Percentiles rank a stretch among this genome's conserved stretches.
phyloP scores from a whole-genome alignment of 192 early-diverging fungal species.

The Umbelopsis vinacea region DNA sequence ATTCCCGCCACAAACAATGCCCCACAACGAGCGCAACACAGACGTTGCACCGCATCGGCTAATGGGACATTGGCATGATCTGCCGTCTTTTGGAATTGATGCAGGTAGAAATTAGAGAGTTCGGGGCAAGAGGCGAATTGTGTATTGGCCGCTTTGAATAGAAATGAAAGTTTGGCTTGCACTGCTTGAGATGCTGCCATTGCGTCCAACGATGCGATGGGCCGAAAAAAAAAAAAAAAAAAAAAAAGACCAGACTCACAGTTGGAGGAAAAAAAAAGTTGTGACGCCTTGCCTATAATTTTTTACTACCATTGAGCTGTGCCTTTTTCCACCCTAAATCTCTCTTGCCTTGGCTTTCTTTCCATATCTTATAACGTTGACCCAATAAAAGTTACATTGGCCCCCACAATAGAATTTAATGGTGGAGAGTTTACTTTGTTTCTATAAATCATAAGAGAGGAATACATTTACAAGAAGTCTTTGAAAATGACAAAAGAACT shows the following conservation, averaged over 20 bases:
- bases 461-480: neutral
- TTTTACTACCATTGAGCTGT: too few relatives aligned
- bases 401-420: too few relatives aligned
- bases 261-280: too few relatives aligned
- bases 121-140: constrained; percentile 39
- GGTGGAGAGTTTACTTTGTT: too few relatives aligned
- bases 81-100: constrained; percentile 44
- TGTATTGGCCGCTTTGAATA: constrained; percentile 51
- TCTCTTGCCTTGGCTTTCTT: too few relatives aligned
- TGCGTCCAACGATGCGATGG: neutral
- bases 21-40: constrained; percentile 47
- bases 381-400: too few relatives aligned
- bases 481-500: neutral
- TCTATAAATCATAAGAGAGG: neutral
- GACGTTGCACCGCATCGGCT: constrained; percentile 45
- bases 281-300: too few relatives aligned
- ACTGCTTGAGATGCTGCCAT: constrained; percentile 16
- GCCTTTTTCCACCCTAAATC: too few relatives aligned
- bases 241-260: too few relatives aligned
- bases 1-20: constrained; percentile 51
- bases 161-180: constrained; percentile 40
- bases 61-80: constrained; percentile 41
- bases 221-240: too few relatives aligned
- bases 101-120: constrained; percentile 50
- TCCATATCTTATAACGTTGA: too few relatives aligned